Evolutionary conservation across 2,329 filamentous ascomycete species (phyloP).

Genomic region (Aspergillus fumigatiaffinis): DNA sequence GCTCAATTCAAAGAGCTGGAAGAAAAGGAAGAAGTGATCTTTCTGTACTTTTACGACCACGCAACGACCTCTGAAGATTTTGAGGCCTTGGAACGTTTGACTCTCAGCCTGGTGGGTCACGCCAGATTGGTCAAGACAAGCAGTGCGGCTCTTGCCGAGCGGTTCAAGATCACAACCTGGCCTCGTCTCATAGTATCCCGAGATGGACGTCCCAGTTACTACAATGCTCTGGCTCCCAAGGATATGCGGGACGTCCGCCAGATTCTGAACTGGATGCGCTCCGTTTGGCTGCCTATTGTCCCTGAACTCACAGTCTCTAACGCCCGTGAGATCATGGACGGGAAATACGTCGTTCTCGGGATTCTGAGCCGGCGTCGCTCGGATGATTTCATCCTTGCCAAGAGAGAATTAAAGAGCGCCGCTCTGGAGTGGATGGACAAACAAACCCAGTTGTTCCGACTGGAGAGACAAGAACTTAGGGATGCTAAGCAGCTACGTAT

Average conservation of each 20-base stretch:
- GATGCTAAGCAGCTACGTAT: conserved; percentile 94
- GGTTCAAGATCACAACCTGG: conserved; percentile 96
- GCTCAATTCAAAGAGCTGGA: conserved; percentile 76
- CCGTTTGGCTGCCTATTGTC: conserved; percentile 92
- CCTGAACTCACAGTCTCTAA: conserved; percentile 90
- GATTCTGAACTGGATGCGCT: conserved; percentile 89
- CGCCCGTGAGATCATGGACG: conserved; percentile 89
- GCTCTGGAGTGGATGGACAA: conserved; percentile 98
- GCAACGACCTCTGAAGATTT: conserved; percentile 94
- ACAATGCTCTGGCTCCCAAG: conserved; percentile 76
- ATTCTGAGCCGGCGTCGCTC: conserved; percentile 76
- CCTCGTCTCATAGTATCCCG: conserved; percentile 86
- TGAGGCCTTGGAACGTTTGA: conserved; percentile 76
- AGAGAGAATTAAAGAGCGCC: conserved; percentile 90
- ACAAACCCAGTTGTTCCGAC: conserved; percentile 83
- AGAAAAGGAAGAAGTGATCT: conserved; percentile 90
- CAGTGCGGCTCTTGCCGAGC: conserved; percentile 67
- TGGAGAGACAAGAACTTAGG: conserved; percentile 86
- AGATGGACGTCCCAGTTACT: conserved; percentile 87
- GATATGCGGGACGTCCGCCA: conserved; percentile 86
- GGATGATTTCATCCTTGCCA: conserved; percentile 72
- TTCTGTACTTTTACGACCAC: conserved; percentile 96
- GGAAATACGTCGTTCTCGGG: conserved; percentile 89
- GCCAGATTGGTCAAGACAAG: conserved; percentile 90
- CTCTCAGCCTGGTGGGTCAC: conserved; percentile 82